Evolutionary conservation across 2,329 filamentous ascomycete genomes (phyloP).

Genomic region (Exophiala sp.): DNA sequence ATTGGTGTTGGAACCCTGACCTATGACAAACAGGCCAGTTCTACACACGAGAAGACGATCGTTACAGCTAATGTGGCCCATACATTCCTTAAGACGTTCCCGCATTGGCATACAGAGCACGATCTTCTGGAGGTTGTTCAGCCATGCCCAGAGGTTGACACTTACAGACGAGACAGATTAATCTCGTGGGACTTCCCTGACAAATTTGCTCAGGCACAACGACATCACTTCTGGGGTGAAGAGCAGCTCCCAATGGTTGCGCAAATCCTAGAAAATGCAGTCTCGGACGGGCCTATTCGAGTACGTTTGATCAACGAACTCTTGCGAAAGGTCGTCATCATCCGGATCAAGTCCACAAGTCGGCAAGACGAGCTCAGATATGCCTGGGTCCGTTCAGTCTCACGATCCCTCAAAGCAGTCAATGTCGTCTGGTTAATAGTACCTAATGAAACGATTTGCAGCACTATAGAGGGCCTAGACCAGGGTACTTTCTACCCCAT

Average conservation of each 20-base stretch:
- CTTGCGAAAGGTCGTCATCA: slow-evolving; percentile 41
- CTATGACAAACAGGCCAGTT: slow-evolving; percentile 33
- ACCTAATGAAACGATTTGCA: slow-evolving; percentile 67
- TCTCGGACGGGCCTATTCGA: neutral
- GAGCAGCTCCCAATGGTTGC: slow-evolving; percentile 5
- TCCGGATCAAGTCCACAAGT: slow-evolving; percentile 45
- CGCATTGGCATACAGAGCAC: slow-evolving; percentile 44
- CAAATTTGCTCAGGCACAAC: slow-evolving; percentile 1
- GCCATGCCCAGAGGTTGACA: slow-evolving; percentile 43
- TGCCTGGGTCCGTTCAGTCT: slow-evolving; percentile 61
- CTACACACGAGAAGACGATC: slow-evolving; percentile 48
- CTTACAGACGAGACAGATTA: slow-evolving; percentile 1
- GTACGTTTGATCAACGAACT: neutral
- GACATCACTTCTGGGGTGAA: neutral
- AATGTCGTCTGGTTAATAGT: slow-evolving; percentile 72
- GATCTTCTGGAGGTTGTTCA: slow-evolving; percentile 43
- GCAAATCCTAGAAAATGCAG: slow-evolving; percentile 14
- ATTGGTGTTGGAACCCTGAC: slow-evolving; percentile 39
- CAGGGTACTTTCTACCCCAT: slow-evolving; percentile 56
- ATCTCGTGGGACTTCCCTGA: slow-evolving; percentile 2
- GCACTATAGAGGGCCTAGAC: slow-evolving; percentile 54
- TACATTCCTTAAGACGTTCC: slow-evolving; percentile 50
- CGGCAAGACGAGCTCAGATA: slow-evolving; percentile 58
- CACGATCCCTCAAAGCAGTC: slow-evolving; percentile 36
- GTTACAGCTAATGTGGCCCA: slow-evolving; percentile 67